Evolutionary conservation across 768 basidiomycete genomes (phyloP).

Genomic region (Lactarius pseudohatsudake): DNA sequence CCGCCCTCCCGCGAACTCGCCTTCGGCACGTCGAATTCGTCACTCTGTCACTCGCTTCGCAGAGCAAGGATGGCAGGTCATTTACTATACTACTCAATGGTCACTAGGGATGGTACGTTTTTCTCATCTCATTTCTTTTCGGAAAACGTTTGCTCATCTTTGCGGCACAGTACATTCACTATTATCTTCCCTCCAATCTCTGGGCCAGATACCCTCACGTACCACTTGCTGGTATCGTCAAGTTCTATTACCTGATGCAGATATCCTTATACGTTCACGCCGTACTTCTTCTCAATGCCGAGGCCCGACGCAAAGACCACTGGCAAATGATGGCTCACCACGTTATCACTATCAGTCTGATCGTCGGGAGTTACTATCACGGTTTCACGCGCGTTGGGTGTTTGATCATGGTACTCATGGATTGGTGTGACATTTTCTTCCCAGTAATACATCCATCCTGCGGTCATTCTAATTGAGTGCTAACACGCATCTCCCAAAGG

Average conservation of each 20-base stretch:
- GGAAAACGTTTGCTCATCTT: slow-evolving; percentile 19
- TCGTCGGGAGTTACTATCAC: slow-evolving; percentile 73
- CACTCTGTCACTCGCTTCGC: slow-evolving; percentile 83
- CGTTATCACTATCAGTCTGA: slow-evolving; percentile 79
- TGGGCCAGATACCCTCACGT: slow-evolving; percentile 85
- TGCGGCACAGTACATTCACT: slow-evolving; percentile 72
- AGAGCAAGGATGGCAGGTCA: slow-evolving; percentile 89
- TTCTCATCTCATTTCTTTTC: slow-evolving; percentile 22
- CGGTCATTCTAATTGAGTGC: slow-evolving; percentile 13
- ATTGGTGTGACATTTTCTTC: slow-evolving; percentile 88
- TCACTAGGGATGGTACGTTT: slow-evolving; percentile 77
- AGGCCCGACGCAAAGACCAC: slow-evolving; percentile 90
- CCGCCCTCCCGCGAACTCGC: slow-evolving; percentile 34
- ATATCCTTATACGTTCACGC: slow-evolving; percentile 91
- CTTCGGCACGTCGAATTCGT: slow-evolving; percentile 60
- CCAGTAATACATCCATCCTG: slow-evolving; percentile 59
- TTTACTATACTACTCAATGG: slow-evolving; percentile 81
- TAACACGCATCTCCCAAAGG: slow-evolving; percentile 41
- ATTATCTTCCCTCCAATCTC: slow-evolving; percentile 64
- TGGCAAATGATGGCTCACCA: slow-evolving; percentile 97
- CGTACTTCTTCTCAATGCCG: slow-evolving; percentile 88
- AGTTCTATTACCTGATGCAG: slow-evolving; percentile 87
- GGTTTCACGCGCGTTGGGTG: slow-evolving; percentile 90
- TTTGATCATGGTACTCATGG: slow-evolving; percentile 90
- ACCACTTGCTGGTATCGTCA: slow-evolving; percentile 75